A percentile compares a stretch with the other conserved stretches of the same genome.
phyloP scores from a whole-genome alignment of 495 filamentous ascomycete species.

The Lasiosphaeria ovina region DNA sequence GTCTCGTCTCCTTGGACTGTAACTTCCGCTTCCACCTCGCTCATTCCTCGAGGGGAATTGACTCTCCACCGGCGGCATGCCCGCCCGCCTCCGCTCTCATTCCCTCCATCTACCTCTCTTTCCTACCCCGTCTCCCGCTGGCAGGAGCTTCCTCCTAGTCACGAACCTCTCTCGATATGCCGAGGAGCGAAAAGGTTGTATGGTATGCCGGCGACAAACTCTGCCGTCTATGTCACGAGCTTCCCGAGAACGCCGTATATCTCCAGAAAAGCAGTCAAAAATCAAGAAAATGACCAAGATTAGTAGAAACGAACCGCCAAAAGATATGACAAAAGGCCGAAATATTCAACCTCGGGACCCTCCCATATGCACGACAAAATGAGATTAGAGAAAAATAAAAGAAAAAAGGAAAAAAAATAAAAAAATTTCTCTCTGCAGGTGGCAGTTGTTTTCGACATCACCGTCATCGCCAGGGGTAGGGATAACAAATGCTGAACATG shows the following conservation, averaged over 20 bases:
- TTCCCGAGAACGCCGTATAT: constrained; percentile 21
- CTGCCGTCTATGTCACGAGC: constrained; percentile 27
- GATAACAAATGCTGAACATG: neutral
- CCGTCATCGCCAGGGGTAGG: neutral
- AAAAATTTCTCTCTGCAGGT: neutral
- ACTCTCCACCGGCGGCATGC: neutral
- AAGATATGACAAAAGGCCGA: constrained; percentile 1
- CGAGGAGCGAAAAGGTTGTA: constrained; percentile 1
- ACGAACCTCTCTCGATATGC: constrained; percentile 10
- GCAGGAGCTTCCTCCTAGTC: constrained; percentile 1
- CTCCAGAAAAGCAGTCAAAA: constrained; percentile 9
- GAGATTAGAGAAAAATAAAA: neutral
- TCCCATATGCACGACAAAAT: constrained; percentile 10
- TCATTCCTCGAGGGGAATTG: neutral
- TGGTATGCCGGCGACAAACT: constrained; percentile 25
- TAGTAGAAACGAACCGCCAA: constrained; percentile 10
- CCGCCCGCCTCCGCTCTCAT: neutral
- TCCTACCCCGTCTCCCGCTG: neutral
- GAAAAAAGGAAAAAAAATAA: neutral
- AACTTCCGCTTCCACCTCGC: neutral
- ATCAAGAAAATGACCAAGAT: constrained; percentile 9
- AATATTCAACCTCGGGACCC: neutral
- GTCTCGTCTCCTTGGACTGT: neutral
- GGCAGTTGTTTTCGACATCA: neutral
- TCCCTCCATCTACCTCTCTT: neutral